Conservation (phyloP, 768 basidiomycete species). For the Glaciozyma martinii region DNA sequence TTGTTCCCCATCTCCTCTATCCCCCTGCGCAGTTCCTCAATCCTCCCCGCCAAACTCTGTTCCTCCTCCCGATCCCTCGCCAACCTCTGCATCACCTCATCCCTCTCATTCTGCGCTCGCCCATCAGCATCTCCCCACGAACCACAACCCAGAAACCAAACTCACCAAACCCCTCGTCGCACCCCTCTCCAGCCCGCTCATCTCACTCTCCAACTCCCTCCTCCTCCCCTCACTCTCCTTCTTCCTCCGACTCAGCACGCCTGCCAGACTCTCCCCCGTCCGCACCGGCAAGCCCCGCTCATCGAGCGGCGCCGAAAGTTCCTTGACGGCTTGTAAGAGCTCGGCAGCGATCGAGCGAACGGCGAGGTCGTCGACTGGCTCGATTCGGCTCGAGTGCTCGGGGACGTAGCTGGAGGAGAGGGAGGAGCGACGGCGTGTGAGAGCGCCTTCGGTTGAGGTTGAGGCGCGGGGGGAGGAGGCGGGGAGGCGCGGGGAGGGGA, state of each 20-base stretch:
- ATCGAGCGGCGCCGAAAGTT: background rate
- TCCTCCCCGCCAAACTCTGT: constrained; percentile 10
- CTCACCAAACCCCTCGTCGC: background rate
- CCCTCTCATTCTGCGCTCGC: background rate
- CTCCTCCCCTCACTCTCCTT: constrained; percentile 7
- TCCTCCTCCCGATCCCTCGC: constrained; percentile 13
- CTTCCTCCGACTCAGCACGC: constrained; percentile 4
- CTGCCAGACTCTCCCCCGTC: background rate
- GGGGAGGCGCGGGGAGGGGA: no score
- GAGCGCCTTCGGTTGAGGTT: no score
- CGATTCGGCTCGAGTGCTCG: background rate
- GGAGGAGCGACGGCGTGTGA: background rate
- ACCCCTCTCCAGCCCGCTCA: background rate
- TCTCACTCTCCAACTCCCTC: constrained; percentile 9
- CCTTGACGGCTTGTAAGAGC: constrained; percentile 3
- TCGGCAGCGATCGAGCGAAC: constrained; percentile 7
- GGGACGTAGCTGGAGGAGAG: background rate
- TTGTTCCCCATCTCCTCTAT: constrained; percentile 16
- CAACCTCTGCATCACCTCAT: background rate
- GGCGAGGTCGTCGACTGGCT: constrained; percentile 1
- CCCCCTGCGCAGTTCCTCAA: constrained; percentile 20
- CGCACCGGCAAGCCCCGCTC: background rate
- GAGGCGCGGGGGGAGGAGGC: no score
- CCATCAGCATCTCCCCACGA: background rate
- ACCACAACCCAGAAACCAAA: background rate